Evolutionary conservation across 495 filamentous ascomycete genomes (phyloP).

Genomic region (Talaromyces trachyspermus): DNA sequence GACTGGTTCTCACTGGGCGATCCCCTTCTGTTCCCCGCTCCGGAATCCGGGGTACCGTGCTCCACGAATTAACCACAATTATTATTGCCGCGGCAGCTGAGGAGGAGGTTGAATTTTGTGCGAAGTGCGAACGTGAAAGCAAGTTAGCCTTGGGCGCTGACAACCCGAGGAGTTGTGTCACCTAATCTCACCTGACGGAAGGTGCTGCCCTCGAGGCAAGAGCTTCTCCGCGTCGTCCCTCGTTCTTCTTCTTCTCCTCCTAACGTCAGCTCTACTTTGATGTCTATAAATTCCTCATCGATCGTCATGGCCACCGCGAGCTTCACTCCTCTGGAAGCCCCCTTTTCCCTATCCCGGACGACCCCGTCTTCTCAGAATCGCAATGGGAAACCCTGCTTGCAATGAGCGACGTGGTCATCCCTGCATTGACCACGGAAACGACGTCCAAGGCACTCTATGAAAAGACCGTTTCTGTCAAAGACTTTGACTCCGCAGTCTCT

Average conservation of each 20-base stretch:
- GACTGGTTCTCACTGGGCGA: too few relatives aligned
- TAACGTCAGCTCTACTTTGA: too few relatives aligned
- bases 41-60: too few relatives aligned
- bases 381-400: conserved; percentile 53
- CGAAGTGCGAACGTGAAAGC: too few relatives aligned
- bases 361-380: conserved; percentile 33
- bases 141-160: too few relatives aligned
- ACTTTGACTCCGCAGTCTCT: conserved; percentile 26
- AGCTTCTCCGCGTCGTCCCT: not conserved
- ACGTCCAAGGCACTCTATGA: conserved; percentile 17
- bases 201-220: not conserved
- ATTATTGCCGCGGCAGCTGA: conserved; percentile 1
- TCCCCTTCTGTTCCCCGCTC: too few relatives aligned
- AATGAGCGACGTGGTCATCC: conserved; percentile 48
- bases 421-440: conserved; percentile 34
- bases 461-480: conserved; percentile 26
- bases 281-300: too few relatives aligned
- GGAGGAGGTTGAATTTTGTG: not conserved
- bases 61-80: too few relatives aligned
- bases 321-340: conserved; percentile 36
- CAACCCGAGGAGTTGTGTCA: not conserved
- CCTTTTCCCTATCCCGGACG: conserved; percentile 29
- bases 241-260: not conserved
- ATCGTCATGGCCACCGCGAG: not conserved
- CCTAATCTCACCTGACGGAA: not conserved